A percentile compares a stretch with the other conserved stretches of the same genome.
Evolutionary conservation across 306 rosid species (phyloP).

Genomic region (Luffa acutangula): DNA sequence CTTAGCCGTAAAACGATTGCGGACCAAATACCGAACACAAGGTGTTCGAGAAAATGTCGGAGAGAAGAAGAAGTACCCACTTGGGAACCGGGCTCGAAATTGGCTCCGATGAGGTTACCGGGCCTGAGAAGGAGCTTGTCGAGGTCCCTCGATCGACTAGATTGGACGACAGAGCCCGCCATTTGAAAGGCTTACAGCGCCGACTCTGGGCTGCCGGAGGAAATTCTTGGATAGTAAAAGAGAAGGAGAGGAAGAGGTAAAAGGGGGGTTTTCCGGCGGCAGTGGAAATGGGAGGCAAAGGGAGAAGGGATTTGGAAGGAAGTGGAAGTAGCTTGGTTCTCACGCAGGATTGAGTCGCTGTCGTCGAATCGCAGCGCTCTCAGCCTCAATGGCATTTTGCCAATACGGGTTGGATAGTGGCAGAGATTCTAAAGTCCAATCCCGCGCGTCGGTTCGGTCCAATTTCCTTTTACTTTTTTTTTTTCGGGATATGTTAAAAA

Average conservation of each 20-base stretch:
- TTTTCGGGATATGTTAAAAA: not conserved
- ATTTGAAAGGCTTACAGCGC: constrained; percentile 14
- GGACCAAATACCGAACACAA: not conserved
- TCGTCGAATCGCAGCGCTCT: constrained; percentile 1
- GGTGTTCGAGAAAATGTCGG: not conserved
- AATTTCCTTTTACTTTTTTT: not conserved
- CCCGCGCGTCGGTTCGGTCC: not conserved
- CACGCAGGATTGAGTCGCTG: not conserved
- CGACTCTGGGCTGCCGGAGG: not conserved
- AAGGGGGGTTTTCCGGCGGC: not conserved
- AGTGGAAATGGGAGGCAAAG: not conserved
- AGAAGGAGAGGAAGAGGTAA: not conserved
- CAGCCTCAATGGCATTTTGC: not conserved
- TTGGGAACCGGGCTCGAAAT: constrained; percentile 67
- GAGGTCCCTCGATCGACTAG: constrained; percentile 78
- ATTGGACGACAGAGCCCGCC: constrained; percentile 27
- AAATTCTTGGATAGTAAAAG: not conserved
- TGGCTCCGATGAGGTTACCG: constrained; percentile 62
- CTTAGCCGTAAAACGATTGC: not conserved
- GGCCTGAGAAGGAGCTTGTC: constrained; percentile 85
- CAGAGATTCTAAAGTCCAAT: not conserved
- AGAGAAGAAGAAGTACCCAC: constrained; percentile 20
- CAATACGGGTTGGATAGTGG: not conserved
- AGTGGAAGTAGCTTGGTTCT: constrained; percentile 1
- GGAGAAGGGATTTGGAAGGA: not conserved